These are phyloP conservation scores for Actinomortierella wolfii DNA, from an alignment of 371 early-diverging fungal species.

Conservation along the genomic window DNA sequence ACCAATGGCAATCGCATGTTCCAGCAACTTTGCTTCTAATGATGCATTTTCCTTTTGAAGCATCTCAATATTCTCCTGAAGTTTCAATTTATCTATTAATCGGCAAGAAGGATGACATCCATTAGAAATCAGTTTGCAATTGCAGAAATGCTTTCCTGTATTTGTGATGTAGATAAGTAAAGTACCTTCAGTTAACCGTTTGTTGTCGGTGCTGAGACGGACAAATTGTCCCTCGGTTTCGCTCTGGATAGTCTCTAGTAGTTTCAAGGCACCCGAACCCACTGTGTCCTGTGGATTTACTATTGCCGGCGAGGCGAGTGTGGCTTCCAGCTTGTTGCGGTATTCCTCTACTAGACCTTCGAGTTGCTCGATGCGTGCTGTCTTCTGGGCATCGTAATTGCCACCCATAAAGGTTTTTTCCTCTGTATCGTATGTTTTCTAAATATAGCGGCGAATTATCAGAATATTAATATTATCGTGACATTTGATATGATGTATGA, in stretches of 20 bases:
- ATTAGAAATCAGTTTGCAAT: too few relatives aligned
- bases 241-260: slow-evolving; percentile 36
- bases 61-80: slow-evolving; percentile 34
- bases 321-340: slow-evolving; percentile 47
- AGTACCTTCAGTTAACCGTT: slow-evolving; percentile 20
- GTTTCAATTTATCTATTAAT: slow-evolving; percentile 17
- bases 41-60: slow-evolving; percentile 47
- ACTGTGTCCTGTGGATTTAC: slow-evolving; percentile 18
- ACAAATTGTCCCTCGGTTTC: slow-evolving; percentile 2
- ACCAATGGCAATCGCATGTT: slow-evolving; percentile 63
- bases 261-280: slow-evolving; percentile 15
- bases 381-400: slow-evolving; percentile 61
- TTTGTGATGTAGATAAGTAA: too few relatives aligned
- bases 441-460: neutral
- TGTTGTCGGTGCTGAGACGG: too few relatives aligned
- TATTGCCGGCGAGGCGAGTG: neutral
- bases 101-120: neutral
- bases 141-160: too few relatives aligned
- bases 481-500: neutral
- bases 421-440: slow-evolving; percentile 70
- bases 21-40: slow-evolving; percentile 35
- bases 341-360: slow-evolving; percentile 67
- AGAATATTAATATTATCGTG: slow-evolving; percentile 1
- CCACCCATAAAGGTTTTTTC: slow-evolving; percentile 51
- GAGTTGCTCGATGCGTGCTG: slow-evolving; percentile 59